Evolutionary conservation across 1,284 basidiomycete species (phyloP), one percentile per base, ranked within the genome.

Genomic region (Chiua sp.): DNA sequence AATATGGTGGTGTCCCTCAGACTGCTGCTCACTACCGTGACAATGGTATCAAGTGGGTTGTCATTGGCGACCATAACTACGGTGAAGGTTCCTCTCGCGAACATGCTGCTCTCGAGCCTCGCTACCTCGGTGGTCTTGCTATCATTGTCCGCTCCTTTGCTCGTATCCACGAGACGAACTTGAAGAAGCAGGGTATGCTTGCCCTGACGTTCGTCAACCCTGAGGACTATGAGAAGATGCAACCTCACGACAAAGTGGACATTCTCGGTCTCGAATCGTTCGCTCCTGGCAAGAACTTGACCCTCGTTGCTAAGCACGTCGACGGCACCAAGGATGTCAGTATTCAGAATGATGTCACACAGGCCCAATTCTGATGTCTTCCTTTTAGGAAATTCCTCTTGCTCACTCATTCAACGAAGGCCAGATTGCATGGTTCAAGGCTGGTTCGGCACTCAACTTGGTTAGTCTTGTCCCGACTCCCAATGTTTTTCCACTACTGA

Each of bases 21-120:
- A 88, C 89, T 61, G 97, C 86, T 63, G 91, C 91, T 52, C 80
- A 87, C 76, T 99, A 98, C 87, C 93, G 96, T 66, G 93, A 96
- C 74, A 74, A 87, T 61, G 93, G 91, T 67, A 88, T 94, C 80
- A 91, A 95, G 74, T 99, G 97, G 97, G 94, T 98, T 63, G 95
- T 98, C 69, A 86, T 98, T 69, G 91, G 90, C 72, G 93, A 96
- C 82, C 86, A 90, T 81, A 98, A 98, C 87, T 98, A 98, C 80
- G 96, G 97, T 75, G 97, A 98, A 82, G 96, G 96, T 69, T 98
- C 95, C 37, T 98, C 96, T 62, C 94, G 96, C 79, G 96, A 98
- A 80, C 96, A 98, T 81, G 97, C 96, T 70, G 97, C 96, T 59
- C 91, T 98, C 59, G 96, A 98, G 83, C 96, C 97, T 51, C 92